A percentile compares a stretch with the other conserved stretches of the same genome.
phyloP scores from a whole-genome alignment of 768 basidiomycete species.

The Artomyces pyxidatus region DNA sequence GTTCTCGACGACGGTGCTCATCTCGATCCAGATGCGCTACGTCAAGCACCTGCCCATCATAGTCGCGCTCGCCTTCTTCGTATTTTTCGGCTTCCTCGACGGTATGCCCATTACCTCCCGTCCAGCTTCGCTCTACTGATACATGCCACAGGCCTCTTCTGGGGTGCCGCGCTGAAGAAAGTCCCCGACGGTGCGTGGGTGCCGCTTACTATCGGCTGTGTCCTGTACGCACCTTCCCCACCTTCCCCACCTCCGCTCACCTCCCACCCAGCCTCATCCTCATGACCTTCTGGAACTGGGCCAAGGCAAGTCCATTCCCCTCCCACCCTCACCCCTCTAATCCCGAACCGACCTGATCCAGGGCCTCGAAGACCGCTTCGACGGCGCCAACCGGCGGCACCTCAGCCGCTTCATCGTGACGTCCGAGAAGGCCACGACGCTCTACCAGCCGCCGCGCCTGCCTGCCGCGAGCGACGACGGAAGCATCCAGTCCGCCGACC shows the following conservation, averaged over 20 bases:
- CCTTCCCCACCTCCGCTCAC: not conserved
- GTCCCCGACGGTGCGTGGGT: constrained; percentile 63
- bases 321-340: too few species aligned
- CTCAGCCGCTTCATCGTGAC: constrained; percentile 44
- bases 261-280: constrained; percentile 26
- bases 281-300: constrained; percentile 65
- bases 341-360: not conserved
- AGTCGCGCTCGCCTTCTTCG: constrained; percentile 37
- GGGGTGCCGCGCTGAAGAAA: constrained; percentile 55
- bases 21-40: constrained; percentile 49
- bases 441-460: constrained; percentile 1
- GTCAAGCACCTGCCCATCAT: constrained; percentile 42
- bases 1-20: constrained; percentile 49
- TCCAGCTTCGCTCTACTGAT: not conserved
- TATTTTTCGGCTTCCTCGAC: constrained; percentile 58
- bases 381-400: constrained; percentile 44
- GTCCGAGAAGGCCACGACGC: constrained; percentile 16
- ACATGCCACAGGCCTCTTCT: constrained; percentile 38
- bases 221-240: constrained; percentile 30
- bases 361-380: constrained; percentile 55
- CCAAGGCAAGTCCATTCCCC: constrained; percentile 31
- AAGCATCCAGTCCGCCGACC: constrained; percentile 14
- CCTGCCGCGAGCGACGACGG: constrained; percentile 16
- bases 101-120: constrained; percentile 21
- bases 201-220: constrained; percentile 46